Percentiles rank a stretch among this genome's conserved stretches.
Conservation (phyloP, 306 rosid genomes). For the Dicorynia guianensis region DNA sequence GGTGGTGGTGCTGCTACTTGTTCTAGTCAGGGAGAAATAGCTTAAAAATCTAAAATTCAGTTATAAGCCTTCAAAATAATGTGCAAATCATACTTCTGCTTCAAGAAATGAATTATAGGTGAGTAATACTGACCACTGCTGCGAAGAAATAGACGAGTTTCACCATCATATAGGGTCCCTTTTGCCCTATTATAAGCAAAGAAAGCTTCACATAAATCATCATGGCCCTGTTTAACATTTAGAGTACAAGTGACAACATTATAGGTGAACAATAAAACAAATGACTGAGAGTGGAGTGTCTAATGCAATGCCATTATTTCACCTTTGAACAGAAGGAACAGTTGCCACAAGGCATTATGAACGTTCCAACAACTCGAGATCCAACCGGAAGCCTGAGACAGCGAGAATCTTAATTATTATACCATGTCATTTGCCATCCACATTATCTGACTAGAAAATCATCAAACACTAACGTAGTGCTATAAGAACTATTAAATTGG, state of each 20-base stretch:
- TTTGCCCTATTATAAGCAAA: constrained; percentile 92
- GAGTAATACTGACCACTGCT: constrained; percentile 58
- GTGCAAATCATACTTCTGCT: background rate
- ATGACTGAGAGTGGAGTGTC: constrained; percentile 22
- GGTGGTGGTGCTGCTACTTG: background rate
- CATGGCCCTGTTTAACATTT: constrained; percentile 75
- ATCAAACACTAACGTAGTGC: constrained; percentile 10
- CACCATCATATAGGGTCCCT: constrained; percentile 97
- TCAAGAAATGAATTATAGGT: constrained; percentile 1
- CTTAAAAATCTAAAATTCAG: background rate
- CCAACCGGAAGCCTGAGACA: constrained; percentile 81
- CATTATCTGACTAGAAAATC: constrained; percentile 17
- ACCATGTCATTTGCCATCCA: constrained; percentile 1
- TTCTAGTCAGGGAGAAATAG: background rate
- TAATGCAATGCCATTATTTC: background rate
- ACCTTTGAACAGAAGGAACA: constrained; percentile 93
- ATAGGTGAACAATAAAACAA: constrained; percentile 29
- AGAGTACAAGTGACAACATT: constrained; percentile 33
- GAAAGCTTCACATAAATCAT: constrained; percentile 91
- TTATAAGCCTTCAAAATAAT: background rate
- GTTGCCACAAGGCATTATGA: constrained; percentile 97
- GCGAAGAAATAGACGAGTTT: constrained; percentile 89
- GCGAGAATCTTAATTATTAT: constrained; percentile 19
- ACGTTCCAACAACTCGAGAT: constrained; percentile 83
- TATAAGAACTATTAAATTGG: background rate